Evolutionary conservation across 2,329 filamentous ascomycete genomes (phyloP).

Genomic region (Neonectria neomacrospora): DNA sequence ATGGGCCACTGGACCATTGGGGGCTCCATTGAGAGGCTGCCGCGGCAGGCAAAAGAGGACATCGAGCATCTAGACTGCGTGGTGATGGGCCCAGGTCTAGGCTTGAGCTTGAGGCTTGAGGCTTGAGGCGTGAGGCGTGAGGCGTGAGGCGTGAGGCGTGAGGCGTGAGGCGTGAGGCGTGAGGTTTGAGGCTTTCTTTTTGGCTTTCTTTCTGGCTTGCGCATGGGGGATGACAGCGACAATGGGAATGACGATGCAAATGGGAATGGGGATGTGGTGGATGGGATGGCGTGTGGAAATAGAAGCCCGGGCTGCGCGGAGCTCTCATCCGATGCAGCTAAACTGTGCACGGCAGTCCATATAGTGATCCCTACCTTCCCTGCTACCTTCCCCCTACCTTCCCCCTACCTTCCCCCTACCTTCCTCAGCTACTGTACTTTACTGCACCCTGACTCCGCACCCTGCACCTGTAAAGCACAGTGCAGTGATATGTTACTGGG

Average conservation of each 20-base stretch:
- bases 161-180: too few species aligned
- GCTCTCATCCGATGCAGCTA: constrained; percentile 1
- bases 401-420: background rate
- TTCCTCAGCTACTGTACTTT: background rate
- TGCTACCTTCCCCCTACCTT: background rate
- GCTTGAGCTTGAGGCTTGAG: background rate
- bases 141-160: background rate
- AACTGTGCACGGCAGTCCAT: background rate
- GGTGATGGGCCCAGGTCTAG: background rate
- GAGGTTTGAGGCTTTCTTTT: background rate
- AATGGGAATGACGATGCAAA: constrained; percentile 13
- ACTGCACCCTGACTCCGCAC: background rate
- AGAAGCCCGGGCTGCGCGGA: background rate
- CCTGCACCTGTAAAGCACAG: constrained; percentile 4
- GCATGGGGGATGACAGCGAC: background rate
- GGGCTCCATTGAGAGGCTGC: background rate
- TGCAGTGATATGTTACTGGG: background rate
- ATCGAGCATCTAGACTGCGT: background rate
- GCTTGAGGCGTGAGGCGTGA: background rate
- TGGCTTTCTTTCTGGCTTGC: too few species aligned
- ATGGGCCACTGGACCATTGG: background rate
- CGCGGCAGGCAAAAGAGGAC: background rate
- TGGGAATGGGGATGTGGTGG: constrained; percentile 5
- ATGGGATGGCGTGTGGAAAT: constrained; percentile 9
- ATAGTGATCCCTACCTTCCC: background rate